Conservation (phyloP, 495 filamentous ascomycete species). For the Neurospora pannonica region DNA sequence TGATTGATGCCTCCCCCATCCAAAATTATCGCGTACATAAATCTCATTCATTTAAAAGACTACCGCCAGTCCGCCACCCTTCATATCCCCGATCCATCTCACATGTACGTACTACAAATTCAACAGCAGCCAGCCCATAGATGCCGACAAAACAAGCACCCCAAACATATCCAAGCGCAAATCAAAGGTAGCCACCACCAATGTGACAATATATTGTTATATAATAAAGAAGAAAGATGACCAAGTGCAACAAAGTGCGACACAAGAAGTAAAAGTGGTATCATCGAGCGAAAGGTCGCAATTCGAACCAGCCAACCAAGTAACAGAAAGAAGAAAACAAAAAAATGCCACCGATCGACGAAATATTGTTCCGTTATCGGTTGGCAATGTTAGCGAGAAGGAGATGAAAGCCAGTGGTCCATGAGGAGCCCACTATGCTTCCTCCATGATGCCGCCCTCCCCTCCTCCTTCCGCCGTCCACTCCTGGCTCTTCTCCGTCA, state of each 20-base stretch:
- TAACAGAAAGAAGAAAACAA: neutral
- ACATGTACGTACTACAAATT: neutral
- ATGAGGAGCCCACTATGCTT: constrained; percentile 34
- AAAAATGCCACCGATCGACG: neutral
- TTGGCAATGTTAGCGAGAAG: neutral
- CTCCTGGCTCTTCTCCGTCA: constrained; percentile 70
- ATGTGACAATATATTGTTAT: neutral
- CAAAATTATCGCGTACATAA: neutral
- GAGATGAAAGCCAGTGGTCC: neutral
- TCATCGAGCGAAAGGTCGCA: neutral
- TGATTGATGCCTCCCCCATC: neutral
- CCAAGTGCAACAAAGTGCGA: neutral
- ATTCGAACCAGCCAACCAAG: neutral
- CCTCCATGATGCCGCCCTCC: constrained; percentile 66
- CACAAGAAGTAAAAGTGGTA: neutral
- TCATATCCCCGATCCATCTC: neutral
- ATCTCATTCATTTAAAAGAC: neutral
- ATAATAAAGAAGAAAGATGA: neutral
- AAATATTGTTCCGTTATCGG: neutral
- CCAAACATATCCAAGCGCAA: neutral
- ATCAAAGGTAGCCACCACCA: neutral
- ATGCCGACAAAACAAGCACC: neutral
- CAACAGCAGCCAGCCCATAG: neutral
- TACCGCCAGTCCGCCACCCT: neutral
- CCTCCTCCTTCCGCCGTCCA: constrained; percentile 83